Conservation (phyloP, 176 grass and related monocot genomes). For the Musa acuminata region DNA sequence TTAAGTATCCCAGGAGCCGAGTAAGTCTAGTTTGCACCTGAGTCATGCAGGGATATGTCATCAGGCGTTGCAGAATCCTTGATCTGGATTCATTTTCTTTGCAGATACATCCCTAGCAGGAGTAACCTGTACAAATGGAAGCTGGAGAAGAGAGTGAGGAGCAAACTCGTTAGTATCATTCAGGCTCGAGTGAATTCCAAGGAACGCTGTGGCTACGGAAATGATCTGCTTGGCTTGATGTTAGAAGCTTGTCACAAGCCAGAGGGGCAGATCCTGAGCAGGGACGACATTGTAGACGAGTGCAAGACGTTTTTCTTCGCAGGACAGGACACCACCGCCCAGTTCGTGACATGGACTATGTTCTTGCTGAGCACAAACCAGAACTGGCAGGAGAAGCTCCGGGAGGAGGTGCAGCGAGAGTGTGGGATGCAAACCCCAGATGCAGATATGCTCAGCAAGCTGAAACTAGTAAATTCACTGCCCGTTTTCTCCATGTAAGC, state of each 20-base stretch:
- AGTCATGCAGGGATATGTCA: not conserved
- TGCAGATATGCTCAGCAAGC: conserved; percentile 20
- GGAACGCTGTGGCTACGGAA: conserved; percentile 12
- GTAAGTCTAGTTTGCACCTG: conserved; percentile 9
- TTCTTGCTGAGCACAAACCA: no score
- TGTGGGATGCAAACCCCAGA: conserved; percentile 15
- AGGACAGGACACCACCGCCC: no score
- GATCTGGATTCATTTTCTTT: not conserved
- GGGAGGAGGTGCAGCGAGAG: conserved; percentile 38
- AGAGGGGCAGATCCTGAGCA: no score
- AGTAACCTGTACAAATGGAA: conserved; percentile 22
- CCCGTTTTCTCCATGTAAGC: no score
- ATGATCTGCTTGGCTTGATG: conserved; percentile 55
- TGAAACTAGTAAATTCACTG: no score
- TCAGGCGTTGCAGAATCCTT: no score
- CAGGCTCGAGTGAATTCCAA: conserved; percentile 5
- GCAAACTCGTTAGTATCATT: conserved; percentile 30
- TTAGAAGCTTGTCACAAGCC: conserved; percentile 20
- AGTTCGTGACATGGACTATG: no score
- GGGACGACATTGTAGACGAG: no score
- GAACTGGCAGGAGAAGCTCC: conserved; percentile 52
- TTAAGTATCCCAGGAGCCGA: no score
- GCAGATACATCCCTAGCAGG: conserved; percentile 33
- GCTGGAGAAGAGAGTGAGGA: conserved; percentile 36
- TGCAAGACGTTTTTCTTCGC: no score